Evolutionary conservation across 768 basidiomycete genomes (phyloP).

Genomic region (Flagelloscypha sp.): DNA sequence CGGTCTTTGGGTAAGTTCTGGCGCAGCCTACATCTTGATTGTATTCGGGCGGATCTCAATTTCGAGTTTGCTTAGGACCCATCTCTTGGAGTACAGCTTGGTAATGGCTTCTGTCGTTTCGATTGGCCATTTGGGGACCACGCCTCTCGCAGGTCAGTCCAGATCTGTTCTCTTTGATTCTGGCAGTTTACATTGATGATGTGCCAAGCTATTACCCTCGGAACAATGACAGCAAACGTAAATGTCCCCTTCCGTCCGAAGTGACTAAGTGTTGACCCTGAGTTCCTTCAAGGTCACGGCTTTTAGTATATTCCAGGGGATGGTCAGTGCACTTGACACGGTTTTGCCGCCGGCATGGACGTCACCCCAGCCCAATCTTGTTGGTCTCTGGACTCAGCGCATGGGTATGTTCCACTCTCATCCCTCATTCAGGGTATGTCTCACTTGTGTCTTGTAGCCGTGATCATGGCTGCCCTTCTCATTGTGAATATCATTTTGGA

Average conservation of each 20-base stretch:
- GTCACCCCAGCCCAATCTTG: slow-evolving; percentile 69
- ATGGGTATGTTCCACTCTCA: slow-evolving; percentile 49
- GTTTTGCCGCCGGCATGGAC: slow-evolving; percentile 95
- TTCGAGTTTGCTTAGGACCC: slow-evolving; percentile 38
- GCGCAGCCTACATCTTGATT: background rate
- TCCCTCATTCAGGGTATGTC: background rate
- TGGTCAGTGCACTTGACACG: slow-evolving; percentile 83
- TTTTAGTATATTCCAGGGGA: slow-evolving; percentile 75
- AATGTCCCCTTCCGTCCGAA: too few relatives aligned
- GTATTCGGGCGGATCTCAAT: slow-evolving; percentile 5
- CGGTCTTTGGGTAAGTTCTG: slow-evolving; percentile 59
- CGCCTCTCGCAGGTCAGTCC: slow-evolving; percentile 69
- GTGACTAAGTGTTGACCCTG: slow-evolving; percentile 32
- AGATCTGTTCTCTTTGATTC: too few relatives aligned
- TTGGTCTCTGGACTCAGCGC: slow-evolving; percentile 86
- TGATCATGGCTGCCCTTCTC: slow-evolving; percentile 50
- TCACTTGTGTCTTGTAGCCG: slow-evolving; percentile 29
- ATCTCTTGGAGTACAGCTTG: slow-evolving; percentile 61
- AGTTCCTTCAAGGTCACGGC: slow-evolving; percentile 50
- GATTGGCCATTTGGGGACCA: slow-evolving; percentile 70
- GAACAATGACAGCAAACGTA: slow-evolving; percentile 65
- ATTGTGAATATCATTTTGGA: slow-evolving; percentile 38
- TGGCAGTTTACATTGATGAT: too few relatives aligned
- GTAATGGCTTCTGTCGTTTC: slow-evolving; percentile 56
- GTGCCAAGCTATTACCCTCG: slow-evolving; percentile 70